Evolutionary conservation across 1,284 basidiomycete species (phyloP), one percentile per base, ranked within the genome.

Genomic region (Moesziomyces sp.): DNA sequence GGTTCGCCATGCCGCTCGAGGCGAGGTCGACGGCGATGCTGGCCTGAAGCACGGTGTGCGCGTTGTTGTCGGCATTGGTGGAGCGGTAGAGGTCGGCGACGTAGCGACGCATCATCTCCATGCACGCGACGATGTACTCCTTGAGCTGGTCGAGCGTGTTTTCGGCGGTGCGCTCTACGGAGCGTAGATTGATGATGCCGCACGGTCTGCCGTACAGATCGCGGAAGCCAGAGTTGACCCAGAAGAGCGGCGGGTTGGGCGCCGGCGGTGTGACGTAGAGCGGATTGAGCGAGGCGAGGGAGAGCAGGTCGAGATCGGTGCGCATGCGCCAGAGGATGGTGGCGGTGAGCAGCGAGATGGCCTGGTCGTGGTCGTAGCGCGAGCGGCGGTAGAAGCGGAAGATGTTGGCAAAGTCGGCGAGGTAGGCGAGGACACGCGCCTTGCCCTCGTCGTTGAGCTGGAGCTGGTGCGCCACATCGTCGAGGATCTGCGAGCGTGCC

Each of bases 31-130:
- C 48, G 28, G 74, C 65, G 13, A 80, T 68, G 26, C 69, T 61
- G n/a, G 75, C 70, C 55, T 83, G 82, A 2, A 83, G 56, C 6
- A 79, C 69, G 30, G 67, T 68, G 24, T 50, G 19, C 14, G 51
- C 21, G 3, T 52, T 42, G 11, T 44, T 26, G 23, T 45, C 42
- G 14, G 63, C 57, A 10, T 50, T 26, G 23, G 34, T 57, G 28
- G 55, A 16, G 26, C 58, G 57, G 47, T 76, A 74, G 18, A 71
- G 58, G 44, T 77, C 58, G n/a, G 71, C 70, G 19, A 83, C 52
- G 28, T 79, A 81, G 23, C 82, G 61, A 19, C 82, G 62, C 42
- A 78, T 60, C 23, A 82, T 69, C 62, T 84, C 83, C 60, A 84
- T 77, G 35, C 64, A 73, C 13, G 76, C 81, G 24, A 82, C 80